Conservation (phyloP, 305 asterid genomes). For the Plantago rigida region DNA sequence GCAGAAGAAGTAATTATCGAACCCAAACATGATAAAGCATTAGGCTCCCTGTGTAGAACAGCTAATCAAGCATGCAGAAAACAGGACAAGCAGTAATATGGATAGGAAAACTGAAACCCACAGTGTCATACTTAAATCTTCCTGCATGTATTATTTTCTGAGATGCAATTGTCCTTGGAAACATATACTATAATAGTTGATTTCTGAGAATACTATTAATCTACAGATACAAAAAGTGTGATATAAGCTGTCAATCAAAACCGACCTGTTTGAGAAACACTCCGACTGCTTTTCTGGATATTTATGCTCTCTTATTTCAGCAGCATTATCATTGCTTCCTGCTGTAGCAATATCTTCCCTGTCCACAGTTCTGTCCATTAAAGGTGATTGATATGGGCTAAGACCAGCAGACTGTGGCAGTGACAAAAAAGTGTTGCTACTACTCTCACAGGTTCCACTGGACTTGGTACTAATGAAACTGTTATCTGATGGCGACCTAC, state of each 20-base stretch:
- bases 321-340: constrained; percentile 30
- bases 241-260: constrained; percentile 25
- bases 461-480: constrained; percentile 81
- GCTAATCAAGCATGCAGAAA: constrained; percentile 4
- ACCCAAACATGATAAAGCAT: not conserved
- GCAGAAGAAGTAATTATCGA: not conserved
- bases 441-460: constrained; percentile 64
- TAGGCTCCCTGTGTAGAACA: not conserved
- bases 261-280: constrained; percentile 52
- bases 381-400: constrained; percentile 50
- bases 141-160: not conserved
- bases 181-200: not conserved
- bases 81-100: constrained; percentile 4
- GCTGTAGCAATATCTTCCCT: constrained; percentile 38
- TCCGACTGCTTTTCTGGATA: constrained; percentile 35
- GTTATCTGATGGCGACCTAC: constrained; percentile 48
- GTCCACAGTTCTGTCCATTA: constrained; percentile 46
- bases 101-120: constrained; percentile 6
- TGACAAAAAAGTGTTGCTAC: constrained; percentile 49
- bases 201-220: not conserved
- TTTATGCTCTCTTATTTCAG: constrained; percentile 31
- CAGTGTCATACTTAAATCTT: not conserved
- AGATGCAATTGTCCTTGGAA: not conserved
- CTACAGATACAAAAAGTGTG: constrained; percentile 3
- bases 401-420: constrained; percentile 49